Evolutionary conservation across 2,329 filamentous ascomycete genomes (phyloP).

Genomic region (Pezicula radicicola): DNA sequence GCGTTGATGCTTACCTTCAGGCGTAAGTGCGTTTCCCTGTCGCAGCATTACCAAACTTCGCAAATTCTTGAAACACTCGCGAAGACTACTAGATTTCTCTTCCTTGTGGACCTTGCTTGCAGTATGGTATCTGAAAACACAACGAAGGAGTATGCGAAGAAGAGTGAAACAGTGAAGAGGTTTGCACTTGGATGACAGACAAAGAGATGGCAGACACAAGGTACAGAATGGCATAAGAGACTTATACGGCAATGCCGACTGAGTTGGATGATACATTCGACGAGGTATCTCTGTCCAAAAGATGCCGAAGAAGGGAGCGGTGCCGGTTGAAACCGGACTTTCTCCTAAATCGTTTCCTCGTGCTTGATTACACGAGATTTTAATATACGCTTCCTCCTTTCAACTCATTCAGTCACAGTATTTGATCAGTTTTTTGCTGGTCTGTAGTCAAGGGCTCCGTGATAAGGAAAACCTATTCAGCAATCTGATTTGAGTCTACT

Average conservation of each 20-base stretch:
- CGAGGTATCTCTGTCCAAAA: constrained; percentile 8
- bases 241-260: not conserved
- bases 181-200: not conserved
- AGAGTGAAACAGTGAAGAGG: not conserved
- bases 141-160: not conserved
- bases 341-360: constrained; percentile 10
- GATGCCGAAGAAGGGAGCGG: constrained; percentile 18
- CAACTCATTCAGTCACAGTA: not conserved
- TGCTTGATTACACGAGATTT: constrained; percentile 13
- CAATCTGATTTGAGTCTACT: not conserved
- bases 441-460: too few relatives aligned
- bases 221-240: not conserved
- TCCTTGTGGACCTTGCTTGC: constrained; percentile 1
- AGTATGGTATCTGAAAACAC: not conserved
- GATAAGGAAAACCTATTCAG: too few relatives aligned
- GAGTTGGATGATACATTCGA: not conserved
- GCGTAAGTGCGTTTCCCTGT: constrained; percentile 4
- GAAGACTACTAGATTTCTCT: constrained; percentile 2
- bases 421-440: too few relatives aligned
- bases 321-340: constrained; percentile 8
- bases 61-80: constrained; percentile 4
- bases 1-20: constrained; percentile 12
- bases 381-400: constrained; percentile 1
- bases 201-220: not conserved
- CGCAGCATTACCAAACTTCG: constrained; percentile 9